phyloP scores from a whole-genome alignment of 441 rosid species.

The Erodium chrysanthum region DNA sequence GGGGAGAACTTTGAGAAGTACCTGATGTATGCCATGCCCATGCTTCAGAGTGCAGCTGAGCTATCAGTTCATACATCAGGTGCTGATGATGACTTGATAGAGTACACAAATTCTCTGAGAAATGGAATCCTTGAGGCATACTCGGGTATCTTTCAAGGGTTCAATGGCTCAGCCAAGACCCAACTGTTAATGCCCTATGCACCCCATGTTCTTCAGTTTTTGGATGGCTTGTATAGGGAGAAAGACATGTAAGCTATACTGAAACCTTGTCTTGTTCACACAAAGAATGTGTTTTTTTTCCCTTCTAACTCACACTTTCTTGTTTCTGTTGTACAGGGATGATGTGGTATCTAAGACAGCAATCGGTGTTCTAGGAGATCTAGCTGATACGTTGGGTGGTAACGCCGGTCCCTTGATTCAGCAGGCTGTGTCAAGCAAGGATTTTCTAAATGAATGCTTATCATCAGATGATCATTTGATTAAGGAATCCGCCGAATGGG shows the following conservation, averaged over 20 bases:
- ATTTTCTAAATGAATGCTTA: constrained; percentile 56
- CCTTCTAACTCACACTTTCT: neutral
- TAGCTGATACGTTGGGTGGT: constrained; percentile 61
- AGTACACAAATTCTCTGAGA: constrained; percentile 60
- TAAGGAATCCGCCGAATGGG: too few species aligned
- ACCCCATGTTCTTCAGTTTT: constrained; percentile 53
- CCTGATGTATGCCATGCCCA: constrained; percentile 56
- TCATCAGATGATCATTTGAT: constrained; percentile 53
- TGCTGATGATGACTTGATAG: constrained; percentile 56
- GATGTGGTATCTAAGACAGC: constrained; percentile 61
- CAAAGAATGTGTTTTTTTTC: too few species aligned
- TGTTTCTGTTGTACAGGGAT: constrained; percentile 32
- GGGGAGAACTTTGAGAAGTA: constrained; percentile 74
- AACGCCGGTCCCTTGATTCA: constrained; percentile 53
- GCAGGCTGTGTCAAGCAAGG: constrained; percentile 61
- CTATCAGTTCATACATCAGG: constrained; percentile 44
- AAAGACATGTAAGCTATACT: constrained; percentile 52
- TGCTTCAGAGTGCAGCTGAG: constrained; percentile 66
- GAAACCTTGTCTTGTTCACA: neutral
- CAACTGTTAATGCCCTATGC: constrained; percentile 61
- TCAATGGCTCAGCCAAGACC: constrained; percentile 51
- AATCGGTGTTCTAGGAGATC: constrained; percentile 63
- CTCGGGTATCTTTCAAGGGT: constrained; percentile 70
- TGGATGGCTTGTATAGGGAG: constrained; percentile 60
- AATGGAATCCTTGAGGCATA: constrained; percentile 63